Percentiles rank a stretch among this genome's conserved stretches.
Conservation (phyloP, 371 early-diverging fungal genomes). For the Mortierella sp. region DNA sequence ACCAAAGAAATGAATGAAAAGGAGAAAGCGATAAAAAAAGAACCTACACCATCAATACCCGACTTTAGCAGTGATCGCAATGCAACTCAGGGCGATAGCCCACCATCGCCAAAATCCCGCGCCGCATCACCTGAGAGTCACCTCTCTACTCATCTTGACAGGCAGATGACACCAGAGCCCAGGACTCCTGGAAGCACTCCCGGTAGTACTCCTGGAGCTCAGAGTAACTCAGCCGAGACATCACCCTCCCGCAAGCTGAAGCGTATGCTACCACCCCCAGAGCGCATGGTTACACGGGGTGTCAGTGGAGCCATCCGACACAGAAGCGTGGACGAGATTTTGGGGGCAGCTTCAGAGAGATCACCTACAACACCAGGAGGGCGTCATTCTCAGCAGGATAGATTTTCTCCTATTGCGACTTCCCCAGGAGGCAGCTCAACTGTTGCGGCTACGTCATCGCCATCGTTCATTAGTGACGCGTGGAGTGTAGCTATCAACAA, state of each 20-base stretch:
- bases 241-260: constrained; percentile 56
- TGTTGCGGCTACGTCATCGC: not conserved
- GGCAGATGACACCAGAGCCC: constrained; percentile 51
- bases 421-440: constrained; percentile 26
- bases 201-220: constrained; percentile 43
- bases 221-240: constrained; percentile 48
- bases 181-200: constrained; percentile 54
- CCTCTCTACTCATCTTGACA: constrained; percentile 15
- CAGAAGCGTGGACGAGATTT: constrained; percentile 71
- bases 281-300: constrained; percentile 79
- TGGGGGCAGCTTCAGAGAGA: constrained; percentile 60
- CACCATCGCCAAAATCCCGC: constrained; percentile 40
- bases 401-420: constrained; percentile 31
- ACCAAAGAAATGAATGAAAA: constrained; percentile 20
- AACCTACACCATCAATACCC: constrained; percentile 45
- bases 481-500: constrained; percentile 11
- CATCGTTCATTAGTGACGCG: constrained; percentile 8
- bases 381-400: constrained; percentile 24
- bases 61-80: constrained; percentile 4
- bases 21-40: constrained; percentile 44
- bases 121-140: constrained; percentile 32
- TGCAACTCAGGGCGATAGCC: constrained; percentile 24
- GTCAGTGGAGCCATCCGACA: constrained; percentile 76
- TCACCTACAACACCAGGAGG: constrained; percentile 37
- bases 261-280: constrained; percentile 71